Base-by-base conservation (phyloP, 2,329 filamentous ascomycete genomes). In the Trichothecium sympodiale region DNA sequence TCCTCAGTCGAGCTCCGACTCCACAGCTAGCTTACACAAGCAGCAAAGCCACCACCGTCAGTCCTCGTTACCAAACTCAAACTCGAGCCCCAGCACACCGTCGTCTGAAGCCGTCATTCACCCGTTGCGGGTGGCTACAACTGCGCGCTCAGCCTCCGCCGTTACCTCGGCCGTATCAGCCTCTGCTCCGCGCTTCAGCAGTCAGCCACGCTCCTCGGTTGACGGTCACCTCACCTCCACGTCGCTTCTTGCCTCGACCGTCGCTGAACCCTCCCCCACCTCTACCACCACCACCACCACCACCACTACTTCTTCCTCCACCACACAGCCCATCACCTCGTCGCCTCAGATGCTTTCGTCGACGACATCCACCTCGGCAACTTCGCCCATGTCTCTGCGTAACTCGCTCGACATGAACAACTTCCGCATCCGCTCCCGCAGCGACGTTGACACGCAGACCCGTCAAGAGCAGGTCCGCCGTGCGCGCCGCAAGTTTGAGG, bases 401-500 rank as follows among this genome's bases (percentile, higher is more conserved):
- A 65, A 59, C 38, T 79, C 75, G 0, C 62, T 80, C 33, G 76
- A 80, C 36, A 59, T 62, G 51, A 51, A 61, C 39, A 65, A 65
- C 17, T 77, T 78, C 43, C 74, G 75, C 34, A 55, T 78, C 5
- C 72, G 76, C 42, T 71, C 70, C 33, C 69, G 71, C 41, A 76
- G 73, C 29, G 74, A 79, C 43, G 57, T 77, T 13, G 71, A 77
- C 47, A 65, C 69, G 5, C 63, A 59, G 10, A 62, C 62, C 1
- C 69, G 71, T 18, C 60, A 67, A 34, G 72, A 77, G 41, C 69
- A 74, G 29, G 69, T 80, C 25, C 67, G 71, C 31, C 68, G 71
- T 46, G 75, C 74, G 4, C 73, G 76, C 36, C 71, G 71, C 46
- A 75, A 72, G 47, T 80, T 79, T 42, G 67, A 77, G 48, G 69